These are phyloP conservation scores for Penicillium turbatum DNA, from an alignment of 495 filamentous ascomycete genomes.

Conservation along the genomic window DNA sequence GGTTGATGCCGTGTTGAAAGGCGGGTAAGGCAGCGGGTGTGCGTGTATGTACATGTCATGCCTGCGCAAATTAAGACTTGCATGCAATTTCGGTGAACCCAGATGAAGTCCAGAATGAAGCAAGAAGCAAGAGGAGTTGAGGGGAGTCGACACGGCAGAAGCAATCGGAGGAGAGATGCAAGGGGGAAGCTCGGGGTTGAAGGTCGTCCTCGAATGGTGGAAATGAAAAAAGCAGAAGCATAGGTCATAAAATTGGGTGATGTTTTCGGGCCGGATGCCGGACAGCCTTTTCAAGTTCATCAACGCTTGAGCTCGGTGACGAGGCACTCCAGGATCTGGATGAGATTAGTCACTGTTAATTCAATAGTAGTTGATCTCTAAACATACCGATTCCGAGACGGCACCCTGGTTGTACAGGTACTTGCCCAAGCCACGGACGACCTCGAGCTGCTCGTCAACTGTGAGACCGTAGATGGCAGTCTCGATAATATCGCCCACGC, in stretches of 20 bases:
- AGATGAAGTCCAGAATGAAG: conserved; percentile 1
- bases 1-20: conserved; percentile 17
- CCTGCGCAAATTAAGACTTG: conserved; percentile 10
- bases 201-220: conserved; percentile 3
- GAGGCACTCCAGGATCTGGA: conserved; percentile 43
- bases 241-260: conserved; percentile 22
- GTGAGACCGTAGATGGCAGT: conserved; percentile 78
- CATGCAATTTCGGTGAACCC: conserved; percentile 8
- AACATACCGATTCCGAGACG: conserved; percentile 56
- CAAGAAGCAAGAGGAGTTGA: conserved; percentile 7
- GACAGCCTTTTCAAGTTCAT: conserved; percentile 17
- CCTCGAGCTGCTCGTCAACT: conserved; percentile 80
- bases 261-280: conserved; percentile 18
- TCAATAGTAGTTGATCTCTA: background rate
- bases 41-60: conserved; percentile 10
- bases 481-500: conserved; percentile 82
- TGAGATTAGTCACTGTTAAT: conserved; percentile 8
- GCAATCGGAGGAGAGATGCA: conserved; percentile 2
- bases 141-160: conserved; percentile 9
- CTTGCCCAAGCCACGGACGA: conserved; percentile 76
- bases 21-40: conserved; percentile 8
- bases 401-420: conserved; percentile 83
- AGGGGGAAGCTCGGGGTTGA: conserved; percentile 12
- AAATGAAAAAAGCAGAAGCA: conserved; percentile 7
- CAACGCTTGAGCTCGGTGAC: conserved; percentile 40